These are phyloP conservation scores for Epichloe bromicola DNA, from an alignment of 2,329 filamentous ascomycete genomes.

Conservation along the genomic window DNA sequence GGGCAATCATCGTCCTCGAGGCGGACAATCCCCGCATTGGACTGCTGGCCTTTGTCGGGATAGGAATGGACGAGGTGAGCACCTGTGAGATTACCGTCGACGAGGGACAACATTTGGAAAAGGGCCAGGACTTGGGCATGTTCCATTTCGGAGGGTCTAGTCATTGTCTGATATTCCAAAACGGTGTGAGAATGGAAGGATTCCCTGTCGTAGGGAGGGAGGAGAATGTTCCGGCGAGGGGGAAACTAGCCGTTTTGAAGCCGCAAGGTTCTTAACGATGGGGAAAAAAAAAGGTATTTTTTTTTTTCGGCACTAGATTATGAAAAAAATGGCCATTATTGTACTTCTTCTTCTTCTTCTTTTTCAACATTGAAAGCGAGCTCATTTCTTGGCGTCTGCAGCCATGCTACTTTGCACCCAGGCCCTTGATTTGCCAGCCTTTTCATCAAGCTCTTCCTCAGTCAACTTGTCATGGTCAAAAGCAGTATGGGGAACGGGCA, in stretches of 20 bases:
- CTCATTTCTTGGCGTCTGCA: slow-evolving; percentile 42
- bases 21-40: slow-evolving; percentile 56
- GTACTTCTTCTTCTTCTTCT: too few relatives aligned
- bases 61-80: slow-evolving; percentile 68
- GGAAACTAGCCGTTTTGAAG: slow-evolving; percentile 22
- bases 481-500: slow-evolving; percentile 54
- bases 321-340: not conserved
- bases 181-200: slow-evolving; percentile 34
- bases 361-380: not conserved
- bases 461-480: slow-evolving; percentile 30
- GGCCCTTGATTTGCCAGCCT: slow-evolving; percentile 35
- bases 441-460: slow-evolving; percentile 42
- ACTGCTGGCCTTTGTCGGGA: slow-evolving; percentile 54
- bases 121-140: slow-evolving; percentile 64
- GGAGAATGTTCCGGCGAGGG: slow-evolving; percentile 27
- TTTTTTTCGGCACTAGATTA: not conserved
- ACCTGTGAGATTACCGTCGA: slow-evolving; percentile 59
- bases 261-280: not conserved
- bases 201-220: slow-evolving; percentile 23
- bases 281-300: not conserved
- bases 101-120: slow-evolving; percentile 50
- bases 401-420: slow-evolving; percentile 65
- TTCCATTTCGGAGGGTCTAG: slow-evolving; percentile 69
- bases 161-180: slow-evolving; percentile 54
- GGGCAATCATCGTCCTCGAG: slow-evolving; percentile 57